phyloP scores from a whole-genome alignment of 1,139 yeast species.

The Hansenula anomala region DNA sequence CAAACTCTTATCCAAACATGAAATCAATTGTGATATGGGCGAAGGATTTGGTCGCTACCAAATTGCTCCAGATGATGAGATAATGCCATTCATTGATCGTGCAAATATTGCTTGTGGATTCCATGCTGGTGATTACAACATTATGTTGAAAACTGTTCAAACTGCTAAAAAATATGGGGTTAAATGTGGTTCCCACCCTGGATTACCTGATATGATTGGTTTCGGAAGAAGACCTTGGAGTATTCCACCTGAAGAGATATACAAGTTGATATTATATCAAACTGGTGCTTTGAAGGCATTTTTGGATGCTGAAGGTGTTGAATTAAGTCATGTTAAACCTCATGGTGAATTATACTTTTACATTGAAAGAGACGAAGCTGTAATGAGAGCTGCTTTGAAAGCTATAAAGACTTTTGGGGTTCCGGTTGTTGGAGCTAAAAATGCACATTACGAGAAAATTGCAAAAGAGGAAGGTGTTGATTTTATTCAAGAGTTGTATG shows the following conservation, averaged over 20 bases:
- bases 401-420: slow-evolving; percentile 33
- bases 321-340: slow-evolving; percentile 31
- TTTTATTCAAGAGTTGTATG: slow-evolving; percentile 33
- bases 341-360: slow-evolving; percentile 36
- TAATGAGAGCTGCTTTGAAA: slow-evolving; percentile 31
- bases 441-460: slow-evolving; percentile 20
- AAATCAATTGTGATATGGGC: slow-evolving; percentile 35
- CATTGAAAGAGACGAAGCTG: slow-evolving; percentile 30
- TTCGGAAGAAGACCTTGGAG: slow-evolving; percentile 33
- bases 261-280: slow-evolving; percentile 31
- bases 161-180: slow-evolving; percentile 31
- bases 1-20: slow-evolving; percentile 10
- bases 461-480: slow-evolving; percentile 29
- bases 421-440: slow-evolving; percentile 31
- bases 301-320: slow-evolving; percentile 31
- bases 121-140: slow-evolving; percentile 34
- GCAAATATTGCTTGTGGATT: slow-evolving; percentile 38
- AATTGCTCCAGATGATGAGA: slow-evolving; percentile 36
- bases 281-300: slow-evolving; percentile 36
- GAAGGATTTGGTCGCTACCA: slow-evolving; percentile 36
- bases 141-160: slow-evolving; percentile 30
- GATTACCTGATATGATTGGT: slow-evolving; percentile 33
- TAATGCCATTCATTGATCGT: slow-evolving; percentile 34
- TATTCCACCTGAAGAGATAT: slow-evolving; percentile 32
- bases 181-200: slow-evolving; percentile 35